Base-by-base conservation (phyloP, 2,329 filamentous ascomycete genomes). In the Ophiostoma himal-ulmi region DNA sequence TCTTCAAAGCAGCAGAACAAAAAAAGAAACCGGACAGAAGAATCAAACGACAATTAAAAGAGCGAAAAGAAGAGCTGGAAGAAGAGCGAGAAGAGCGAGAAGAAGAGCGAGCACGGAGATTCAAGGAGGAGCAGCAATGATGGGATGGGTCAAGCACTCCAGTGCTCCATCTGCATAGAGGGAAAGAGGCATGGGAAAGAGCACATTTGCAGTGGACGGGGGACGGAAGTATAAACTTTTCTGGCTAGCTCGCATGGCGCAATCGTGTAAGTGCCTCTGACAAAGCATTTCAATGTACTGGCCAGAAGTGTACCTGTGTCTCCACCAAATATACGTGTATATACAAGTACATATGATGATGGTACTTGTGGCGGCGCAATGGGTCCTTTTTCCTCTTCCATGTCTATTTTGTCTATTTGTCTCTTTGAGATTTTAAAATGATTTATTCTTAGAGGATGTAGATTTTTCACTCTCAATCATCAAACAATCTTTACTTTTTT, bases 241-340 rank as follows among this genome's bases (percentile, higher is more conserved):
- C 20, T 37, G 17, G 57, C 69, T 74, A 74, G 73, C 73, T 74
- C 73, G 72, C 70, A 74, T 74, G 73, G 73, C 73, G 73, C 73
- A 70, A 74, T 74, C 71, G 71, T 72, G 72, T 72, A 72, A 72
- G 71, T 72, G 67, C 65, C 20, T 39, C 34, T 69, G 60, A 70
- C 69, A 64, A 69, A 70, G 71, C 67, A 69, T n/a, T 36, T 14
- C 1, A 20, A 13, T 22, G 26, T 60, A 30, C 13, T 17, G 17
- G 6, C 8, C 5, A 3, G 1, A 20, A 34, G 14, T 10, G 26
- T 60, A 60, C 57, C 0, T 60, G 0, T 5, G 3, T 22, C 13
- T 20, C 1, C 26, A 6, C 22, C 1, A 13, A 7, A 5, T 20
- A 34, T 20, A 6, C 7, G 8, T 20, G 26, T 1, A 2, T 3